A percentile compares a stretch with the other conserved stretches of the same genome.
phyloP scores from a whole-genome alignment of 495 filamentous ascomycete genomes.

The Hypoxylon lenormandii region DNA sequence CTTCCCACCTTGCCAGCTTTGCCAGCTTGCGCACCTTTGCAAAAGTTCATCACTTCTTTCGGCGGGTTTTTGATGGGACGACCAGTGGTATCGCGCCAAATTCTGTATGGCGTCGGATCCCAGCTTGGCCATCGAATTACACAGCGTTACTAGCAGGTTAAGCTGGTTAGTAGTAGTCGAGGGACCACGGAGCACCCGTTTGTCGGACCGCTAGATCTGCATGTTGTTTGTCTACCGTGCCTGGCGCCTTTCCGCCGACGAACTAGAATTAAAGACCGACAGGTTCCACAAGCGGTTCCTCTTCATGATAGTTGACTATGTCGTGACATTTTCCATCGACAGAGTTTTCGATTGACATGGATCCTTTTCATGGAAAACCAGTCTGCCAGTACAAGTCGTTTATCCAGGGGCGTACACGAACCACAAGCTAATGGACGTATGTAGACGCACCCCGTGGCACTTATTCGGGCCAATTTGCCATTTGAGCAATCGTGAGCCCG shows the following conservation, averaged over 20 bases:
- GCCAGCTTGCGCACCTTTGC: constrained; percentile 17
- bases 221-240: constrained; percentile 14
- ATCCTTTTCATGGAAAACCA: constrained; percentile 22
- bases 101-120: constrained; percentile 42
- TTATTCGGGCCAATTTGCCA: constrained; percentile 48
- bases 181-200: constrained; percentile 23
- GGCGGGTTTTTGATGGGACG: constrained; percentile 24
- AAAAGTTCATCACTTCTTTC: constrained; percentile 21
- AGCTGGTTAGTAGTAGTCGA: constrained; percentile 21
- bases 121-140: constrained; percentile 40
- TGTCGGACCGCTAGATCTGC: constrained; percentile 22
- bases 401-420: constrained; percentile 42
- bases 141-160: constrained; percentile 20
- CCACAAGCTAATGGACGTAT: constrained; percentile 30
- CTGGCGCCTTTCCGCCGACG: constrained; percentile 18
- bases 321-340: constrained; percentile 28
- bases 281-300: constrained; percentile 15
- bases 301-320: constrained; percentile 34
- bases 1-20: constrained; percentile 18
- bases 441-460: constrained; percentile 43
- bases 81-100: constrained; percentile 39
- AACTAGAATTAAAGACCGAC: constrained; percentile 25
- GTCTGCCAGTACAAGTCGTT: constrained; percentile 20
- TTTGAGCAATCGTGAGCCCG: constrained; percentile 44
- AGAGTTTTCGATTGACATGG: constrained; percentile 36